Conservation (phyloP, 2,329 filamentous ascomycete species). For the Colletotrichum orbiculare region DNA sequence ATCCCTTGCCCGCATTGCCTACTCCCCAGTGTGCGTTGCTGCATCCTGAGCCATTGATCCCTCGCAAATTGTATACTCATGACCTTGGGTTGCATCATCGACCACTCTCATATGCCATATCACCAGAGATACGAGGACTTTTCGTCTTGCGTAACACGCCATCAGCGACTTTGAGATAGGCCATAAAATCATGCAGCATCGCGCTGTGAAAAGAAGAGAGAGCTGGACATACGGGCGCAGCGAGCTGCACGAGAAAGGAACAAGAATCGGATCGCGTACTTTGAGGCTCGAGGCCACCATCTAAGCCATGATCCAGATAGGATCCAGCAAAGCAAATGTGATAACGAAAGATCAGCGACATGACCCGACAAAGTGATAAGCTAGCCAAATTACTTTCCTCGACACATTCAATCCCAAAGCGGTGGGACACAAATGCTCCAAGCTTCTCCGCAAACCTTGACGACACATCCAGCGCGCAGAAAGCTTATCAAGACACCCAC, state of each 20-base stretch:
- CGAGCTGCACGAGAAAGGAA: slow-evolving; percentile 43
- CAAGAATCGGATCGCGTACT: slow-evolving; percentile 42
- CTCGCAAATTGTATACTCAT: no score
- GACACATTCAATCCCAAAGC: no score
- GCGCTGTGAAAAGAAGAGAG: slow-evolving; percentile 41
- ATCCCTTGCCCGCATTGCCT: no score
- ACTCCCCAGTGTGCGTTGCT: no score
- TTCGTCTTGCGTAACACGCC: neutral
- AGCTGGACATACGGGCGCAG: slow-evolving; percentile 44
- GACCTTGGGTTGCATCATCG: no score
- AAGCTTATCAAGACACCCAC: no score
- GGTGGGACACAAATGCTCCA: no score
- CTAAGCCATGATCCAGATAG: slow-evolving; percentile 38
- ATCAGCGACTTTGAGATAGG: neutral
- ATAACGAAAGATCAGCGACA: slow-evolving; percentile 31
- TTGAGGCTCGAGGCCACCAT: slow-evolving; percentile 39
- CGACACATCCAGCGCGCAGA: no score
- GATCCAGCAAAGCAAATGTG: slow-evolving; percentile 18
- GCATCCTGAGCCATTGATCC: no score
- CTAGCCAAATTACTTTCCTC: neutral
- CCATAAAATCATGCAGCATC: neutral
- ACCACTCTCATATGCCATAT: no score
- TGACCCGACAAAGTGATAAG: slow-evolving; percentile 40
- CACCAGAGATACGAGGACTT: no score
- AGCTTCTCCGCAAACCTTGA: no score